A percentile compares a stretch with the other conserved stretches of the same genome.
phyloP scores from a whole-genome alignment of 345 rosid genomes.

The Lepidium aucheri region DNA sequence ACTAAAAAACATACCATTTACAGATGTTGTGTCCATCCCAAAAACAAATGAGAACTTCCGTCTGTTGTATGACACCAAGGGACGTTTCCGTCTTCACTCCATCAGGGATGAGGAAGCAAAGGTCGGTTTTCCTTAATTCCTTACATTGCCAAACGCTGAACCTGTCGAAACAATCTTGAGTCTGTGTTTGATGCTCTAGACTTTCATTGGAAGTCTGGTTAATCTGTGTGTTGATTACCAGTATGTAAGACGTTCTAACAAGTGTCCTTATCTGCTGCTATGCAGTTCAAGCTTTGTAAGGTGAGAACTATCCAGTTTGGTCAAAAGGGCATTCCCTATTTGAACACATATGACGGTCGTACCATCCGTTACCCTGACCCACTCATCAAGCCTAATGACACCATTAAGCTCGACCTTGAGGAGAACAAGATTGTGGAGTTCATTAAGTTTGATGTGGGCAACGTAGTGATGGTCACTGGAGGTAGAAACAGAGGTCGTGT shows the following conservation, averaged over 20 bases:
- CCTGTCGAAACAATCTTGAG: background rate
- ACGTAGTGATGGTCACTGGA: conserved; percentile 70
- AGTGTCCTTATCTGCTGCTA: conserved; percentile 34
- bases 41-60: conserved; percentile 73
- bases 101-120: conserved; percentile 35
- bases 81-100: conserved; percentile 20
- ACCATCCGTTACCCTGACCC: conserved; percentile 22
- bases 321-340: conserved; percentile 62
- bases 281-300: conserved; percentile 78
- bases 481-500: conserved; percentile 23
- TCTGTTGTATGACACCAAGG: conserved; percentile 50
- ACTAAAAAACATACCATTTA: background rate
- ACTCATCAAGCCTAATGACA: conserved; percentile 71
- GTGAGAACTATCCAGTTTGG: conserved; percentile 58
- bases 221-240: background rate
- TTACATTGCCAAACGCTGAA: background rate
- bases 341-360: conserved; percentile 47
- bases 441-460: conserved; percentile 71
- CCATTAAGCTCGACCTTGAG: conserved; percentile 65
- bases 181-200: background rate
- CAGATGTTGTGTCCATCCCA: conserved; percentile 73
- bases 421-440: conserved; percentile 57
- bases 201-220: too few species aligned
- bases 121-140: conserved; percentile 50
- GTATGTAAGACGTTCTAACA: background rate